Evolutionary conservation across 2,329 filamentous ascomycete genomes (phyloP).

Genomic region (Cytospora piceae): DNA sequence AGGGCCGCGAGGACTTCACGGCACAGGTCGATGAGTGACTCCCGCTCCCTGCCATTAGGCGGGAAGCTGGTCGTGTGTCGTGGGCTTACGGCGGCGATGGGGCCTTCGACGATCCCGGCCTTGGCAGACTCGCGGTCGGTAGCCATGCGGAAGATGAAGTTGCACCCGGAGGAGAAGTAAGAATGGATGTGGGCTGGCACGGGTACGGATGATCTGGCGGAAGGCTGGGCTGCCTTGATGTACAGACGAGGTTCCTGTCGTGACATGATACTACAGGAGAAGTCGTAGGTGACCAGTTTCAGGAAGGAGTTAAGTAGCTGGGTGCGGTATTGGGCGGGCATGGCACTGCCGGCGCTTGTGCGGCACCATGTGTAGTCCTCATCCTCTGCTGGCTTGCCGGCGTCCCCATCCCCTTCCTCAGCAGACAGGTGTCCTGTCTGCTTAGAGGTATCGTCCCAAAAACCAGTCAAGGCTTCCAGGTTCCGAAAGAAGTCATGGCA

Average conservation of each 20-base stretch:
- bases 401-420: conserved; percentile 30
- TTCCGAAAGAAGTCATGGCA: conserved; percentile 69
- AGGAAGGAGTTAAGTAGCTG: conserved; percentile 62
- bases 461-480: conserved; percentile 61
- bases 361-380: conserved; percentile 44
- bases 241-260: conserved; percentile 64
- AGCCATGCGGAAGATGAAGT: conserved; percentile 64
- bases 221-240: conserved; percentile 45
- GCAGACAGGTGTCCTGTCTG: conserved; percentile 29
- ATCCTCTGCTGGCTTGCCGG: conserved; percentile 17
- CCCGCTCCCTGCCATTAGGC: conserved; percentile 47
- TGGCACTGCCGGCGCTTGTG: conserved; percentile 55
- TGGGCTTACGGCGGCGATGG: conserved; percentile 62
- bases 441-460: conserved; percentile 64
- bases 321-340: conserved; percentile 62
- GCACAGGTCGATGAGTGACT: conserved; percentile 65
- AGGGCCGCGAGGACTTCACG: conserved; percentile 64
- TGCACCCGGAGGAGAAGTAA: conserved; percentile 62
- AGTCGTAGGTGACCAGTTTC: conserved; percentile 68
- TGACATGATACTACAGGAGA: conserved; percentile 64
- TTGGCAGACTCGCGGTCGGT: conserved; percentile 63
- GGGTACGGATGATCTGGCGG: conserved; percentile 32
- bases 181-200: conserved; percentile 45
- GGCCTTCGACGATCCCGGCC: conserved; percentile 63
- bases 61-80: conserved; percentile 58